These are phyloP conservation scores for Phragmites australis DNA, from an alignment of 176 grass and related monocot genomes.

Conservation along the genomic window DNA sequence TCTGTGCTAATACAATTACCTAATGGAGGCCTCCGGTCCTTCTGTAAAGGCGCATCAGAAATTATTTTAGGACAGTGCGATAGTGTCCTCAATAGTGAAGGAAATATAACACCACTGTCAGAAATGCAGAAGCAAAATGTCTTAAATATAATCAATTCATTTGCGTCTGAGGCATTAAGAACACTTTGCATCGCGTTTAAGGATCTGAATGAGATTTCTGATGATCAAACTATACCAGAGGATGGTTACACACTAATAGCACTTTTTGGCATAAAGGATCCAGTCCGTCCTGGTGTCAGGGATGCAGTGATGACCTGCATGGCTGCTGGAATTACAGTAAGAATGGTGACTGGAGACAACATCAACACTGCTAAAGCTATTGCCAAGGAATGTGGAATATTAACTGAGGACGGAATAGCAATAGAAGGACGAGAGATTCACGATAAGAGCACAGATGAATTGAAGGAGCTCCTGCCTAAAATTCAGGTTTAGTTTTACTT, in stretches of 20 bases:
- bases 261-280: conserved; percentile 92
- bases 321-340: conserved; percentile 79
- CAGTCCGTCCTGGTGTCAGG: conserved; percentile 75
- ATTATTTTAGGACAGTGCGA: conserved; percentile 70
- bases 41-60: conserved; percentile 91
- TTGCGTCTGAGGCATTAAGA: conserved; percentile 78
- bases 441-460: conserved; percentile 59
- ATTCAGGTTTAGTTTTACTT: conserved; percentile 62
- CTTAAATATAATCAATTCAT: conserved; percentile 55
- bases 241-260: conserved; percentile 76
- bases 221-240: conserved; percentile 52
- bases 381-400: conserved; percentile 88
- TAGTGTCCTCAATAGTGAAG: conserved; percentile 52
- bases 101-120: conserved; percentile 46
- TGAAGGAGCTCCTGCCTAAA: conserved; percentile 73
- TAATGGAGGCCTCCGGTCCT: conserved; percentile 57
- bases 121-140: conserved; percentile 42
- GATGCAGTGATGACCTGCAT: conserved; percentile 78
- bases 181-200: conserved; percentile 82
- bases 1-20: conserved; percentile 73
- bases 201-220: conserved; percentile 64
- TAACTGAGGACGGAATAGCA: conserved; percentile 87
- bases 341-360: conserved; percentile 90
- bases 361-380: conserved; percentile 97
- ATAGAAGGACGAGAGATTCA: conserved; percentile 75